Conservation (phyloP, 2,329 filamentous ascomycete genomes). For the Botrytis byssoidea region DNA sequence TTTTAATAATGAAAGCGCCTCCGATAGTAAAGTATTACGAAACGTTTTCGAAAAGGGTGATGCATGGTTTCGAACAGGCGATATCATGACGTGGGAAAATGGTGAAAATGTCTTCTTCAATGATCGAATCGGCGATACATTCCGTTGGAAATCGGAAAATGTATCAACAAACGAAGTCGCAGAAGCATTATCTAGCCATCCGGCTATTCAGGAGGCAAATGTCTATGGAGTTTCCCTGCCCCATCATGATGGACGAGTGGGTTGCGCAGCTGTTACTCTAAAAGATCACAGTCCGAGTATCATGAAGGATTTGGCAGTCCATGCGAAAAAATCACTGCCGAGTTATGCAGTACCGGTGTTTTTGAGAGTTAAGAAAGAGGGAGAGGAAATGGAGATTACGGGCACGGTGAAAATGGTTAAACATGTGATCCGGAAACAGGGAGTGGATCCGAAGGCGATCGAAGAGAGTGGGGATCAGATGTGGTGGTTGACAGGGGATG, state of each 20-base stretch:
- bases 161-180: slow-evolving; percentile 80
- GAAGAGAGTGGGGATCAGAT: slow-evolving; percentile 44
- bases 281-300: slow-evolving; percentile 45
- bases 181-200: slow-evolving; percentile 67
- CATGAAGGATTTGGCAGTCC: slow-evolving; percentile 59
- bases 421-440: slow-evolving; percentile 65
- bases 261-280: slow-evolving; percentile 71
- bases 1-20: slow-evolving; percentile 70
- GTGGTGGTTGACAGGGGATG: slow-evolving; percentile 58
- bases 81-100: slow-evolving; percentile 67
- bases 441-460: slow-evolving; percentile 64
- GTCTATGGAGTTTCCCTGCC: slow-evolving; percentile 82
- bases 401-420: slow-evolving; percentile 92
- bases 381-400: slow-evolving; percentile 58
- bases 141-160: slow-evolving; percentile 81
- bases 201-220: slow-evolving; percentile 71
- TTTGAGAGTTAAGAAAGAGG: slow-evolving; percentile 59
- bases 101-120: slow-evolving; percentile 77
- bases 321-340: slow-evolving; percentile 60
- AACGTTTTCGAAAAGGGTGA: slow-evolving; percentile 74
- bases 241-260: slow-evolving; percentile 78
- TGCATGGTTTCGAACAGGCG: slow-evolving; percentile 81
- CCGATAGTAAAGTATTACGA: slow-evolving; percentile 69
- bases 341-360: slow-evolving; percentile 77
- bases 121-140: slow-evolving; percentile 77